These are phyloP conservation scores for Rhodotorula glutinis DNA, from an alignment of 1,284 basidiomycete genomes.

Conservation along the genomic window DNA sequence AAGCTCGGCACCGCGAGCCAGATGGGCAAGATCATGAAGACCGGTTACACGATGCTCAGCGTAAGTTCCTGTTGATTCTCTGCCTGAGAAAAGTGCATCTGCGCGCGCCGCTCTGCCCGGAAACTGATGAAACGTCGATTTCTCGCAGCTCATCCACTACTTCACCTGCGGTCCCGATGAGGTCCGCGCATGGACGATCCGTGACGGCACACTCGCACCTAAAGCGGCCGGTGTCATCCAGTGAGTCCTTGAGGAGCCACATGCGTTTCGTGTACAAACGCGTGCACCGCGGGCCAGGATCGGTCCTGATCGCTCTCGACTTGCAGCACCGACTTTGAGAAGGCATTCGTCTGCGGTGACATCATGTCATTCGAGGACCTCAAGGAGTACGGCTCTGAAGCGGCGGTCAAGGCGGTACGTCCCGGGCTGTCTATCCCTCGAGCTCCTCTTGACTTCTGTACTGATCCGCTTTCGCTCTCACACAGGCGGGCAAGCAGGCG, in stretches of 20 bases:
- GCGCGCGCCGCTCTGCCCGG: no score
- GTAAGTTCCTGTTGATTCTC: conserved; percentile 55
- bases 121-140: no score
- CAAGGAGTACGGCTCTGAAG: conserved; percentile 85
- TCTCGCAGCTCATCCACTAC: conserved; percentile 77
- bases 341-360: conserved; percentile 99
- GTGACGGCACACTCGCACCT: conserved; percentile 89
- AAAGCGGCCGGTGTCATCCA: conserved; percentile 99
- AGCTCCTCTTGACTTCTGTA: neutral
- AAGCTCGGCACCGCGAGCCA: conserved; percentile 66
- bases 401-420: conserved; percentile 74
- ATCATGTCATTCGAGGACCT: conserved; percentile 93
- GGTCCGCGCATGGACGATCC: conserved; percentile 97
- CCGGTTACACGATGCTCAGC: conserved; percentile 80
- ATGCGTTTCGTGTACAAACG: no score
- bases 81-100: no score
- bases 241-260: conserved; percentile 55
- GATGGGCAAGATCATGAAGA: conserved; percentile 86
- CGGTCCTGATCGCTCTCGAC: conserved; percentile 1
- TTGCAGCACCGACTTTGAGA: conserved; percentile 81
- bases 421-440: neutral
- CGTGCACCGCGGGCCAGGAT: neutral
- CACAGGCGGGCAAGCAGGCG: conserved; percentile 76
- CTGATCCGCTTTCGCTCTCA: neutral
- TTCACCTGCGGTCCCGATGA: conserved; percentile 97